Evolutionary conservation across 2,329 filamentous ascomycete genomes (phyloP).

Genomic region (Teratosphaeria destructans): DNA sequence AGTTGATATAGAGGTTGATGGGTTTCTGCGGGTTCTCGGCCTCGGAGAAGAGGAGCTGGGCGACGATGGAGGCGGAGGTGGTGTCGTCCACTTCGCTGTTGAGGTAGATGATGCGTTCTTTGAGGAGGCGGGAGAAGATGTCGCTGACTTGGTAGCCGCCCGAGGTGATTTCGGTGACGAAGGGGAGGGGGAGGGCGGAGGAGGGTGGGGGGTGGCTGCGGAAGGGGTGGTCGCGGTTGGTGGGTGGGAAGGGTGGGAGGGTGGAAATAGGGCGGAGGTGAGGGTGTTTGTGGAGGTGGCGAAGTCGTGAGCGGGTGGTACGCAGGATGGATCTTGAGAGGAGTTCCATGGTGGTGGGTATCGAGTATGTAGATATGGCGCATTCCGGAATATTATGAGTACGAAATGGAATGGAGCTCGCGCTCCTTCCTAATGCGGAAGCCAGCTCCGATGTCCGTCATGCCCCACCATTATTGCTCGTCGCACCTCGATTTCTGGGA

Average conservation of each 20-base stretch:
- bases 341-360: slow-evolving; percentile 13
- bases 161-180: slow-evolving; percentile 41
- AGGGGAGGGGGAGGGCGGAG: slow-evolving; percentile 38
- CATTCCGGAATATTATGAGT: too few relatives aligned
- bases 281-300: background rate
- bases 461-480: too few relatives aligned
- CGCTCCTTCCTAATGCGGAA: slow-evolving; percentile 4
- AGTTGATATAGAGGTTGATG: slow-evolving; percentile 97
- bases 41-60: slow-evolving; percentile 95
- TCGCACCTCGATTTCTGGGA: background rate
- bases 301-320: slow-evolving; percentile 10
- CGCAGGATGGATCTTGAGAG: slow-evolving; percentile 14
- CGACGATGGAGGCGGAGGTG: slow-evolving; percentile 85
- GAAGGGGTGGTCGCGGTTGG: background rate
- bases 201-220: slow-evolving; percentile 14
- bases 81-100: slow-evolving; percentile 87
- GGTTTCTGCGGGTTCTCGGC: slow-evolving; percentile 90
- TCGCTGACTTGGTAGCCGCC: slow-evolving; percentile 42
- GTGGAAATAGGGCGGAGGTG: slow-evolving; percentile 8
- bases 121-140: slow-evolving; percentile 38
- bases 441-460: background rate
- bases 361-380: background rate
- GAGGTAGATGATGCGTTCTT: slow-evolving; percentile 84
- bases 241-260: slow-evolving; percentile 13
- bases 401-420: background rate